A percentile compares a stretch with the other conserved stretches of the same genome.
These are phyloP conservation scores for Logfia minima DNA, from an alignment of 129 eudicot genomes.

Conservation along the genomic window DNA sequence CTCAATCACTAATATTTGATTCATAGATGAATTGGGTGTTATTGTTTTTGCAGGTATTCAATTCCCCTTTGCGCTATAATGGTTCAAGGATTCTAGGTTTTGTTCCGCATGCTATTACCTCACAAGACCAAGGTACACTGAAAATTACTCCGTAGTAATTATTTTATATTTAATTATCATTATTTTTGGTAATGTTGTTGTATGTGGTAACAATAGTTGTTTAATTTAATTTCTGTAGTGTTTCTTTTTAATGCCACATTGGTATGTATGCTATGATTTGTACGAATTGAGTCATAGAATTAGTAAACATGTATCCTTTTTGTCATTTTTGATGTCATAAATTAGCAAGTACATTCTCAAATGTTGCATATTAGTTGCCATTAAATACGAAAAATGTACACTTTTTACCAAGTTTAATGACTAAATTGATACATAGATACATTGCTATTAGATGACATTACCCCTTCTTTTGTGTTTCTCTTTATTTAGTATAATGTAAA, in stretches of 20 bases:
- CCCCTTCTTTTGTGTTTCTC: neutral
- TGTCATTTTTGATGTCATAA: too few species aligned
- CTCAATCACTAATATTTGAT: neutral
- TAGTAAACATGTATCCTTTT: too few species aligned
- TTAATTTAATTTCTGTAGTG: too few species aligned
- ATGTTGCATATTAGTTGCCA: neutral
- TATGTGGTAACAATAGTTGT: neutral
- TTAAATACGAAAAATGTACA: too few species aligned
- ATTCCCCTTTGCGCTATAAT: conserved; percentile 26
- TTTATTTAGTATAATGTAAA: neutral
- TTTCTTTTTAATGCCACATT: too few species aligned
- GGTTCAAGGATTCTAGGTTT: conserved; percentile 18
- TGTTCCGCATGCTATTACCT: conserved; percentile 45
- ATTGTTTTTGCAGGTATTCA: conserved; percentile 29
- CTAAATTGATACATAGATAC: neutral
- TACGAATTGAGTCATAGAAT: neutral
- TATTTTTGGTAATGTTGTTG: neutral
- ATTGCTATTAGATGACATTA: neutral
- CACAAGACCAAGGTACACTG: conserved; percentile 42
- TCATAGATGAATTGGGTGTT: neutral
- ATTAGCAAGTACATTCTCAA: neutral
- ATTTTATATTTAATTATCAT: too few species aligned
- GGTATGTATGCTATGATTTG: neutral
- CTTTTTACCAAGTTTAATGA: neutral
- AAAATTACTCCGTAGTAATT: too few species aligned